Base-by-base conservation (phyloP, 768 basidiomycete species). In the Pulveroboletus sp. region DNA sequence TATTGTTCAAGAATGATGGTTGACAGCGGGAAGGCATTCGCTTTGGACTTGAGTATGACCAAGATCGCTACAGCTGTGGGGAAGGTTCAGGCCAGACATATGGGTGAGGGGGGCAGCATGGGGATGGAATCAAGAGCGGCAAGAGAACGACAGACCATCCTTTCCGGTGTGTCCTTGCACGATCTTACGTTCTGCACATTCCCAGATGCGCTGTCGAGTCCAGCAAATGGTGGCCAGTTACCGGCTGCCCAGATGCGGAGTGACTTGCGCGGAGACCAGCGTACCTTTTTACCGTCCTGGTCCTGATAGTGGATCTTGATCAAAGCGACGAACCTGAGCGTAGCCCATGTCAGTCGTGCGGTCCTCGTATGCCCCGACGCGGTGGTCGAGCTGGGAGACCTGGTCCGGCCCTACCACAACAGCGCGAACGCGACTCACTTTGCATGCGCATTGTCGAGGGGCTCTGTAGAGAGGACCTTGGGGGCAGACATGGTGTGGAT, bases 1-100 rank as follows among this genome's bases (percentile, higher is more conserved):
- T 86, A 97, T 64, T 96, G 94, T 62, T 95, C 91, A 58, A 96
- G 82, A 56, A 97, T 74, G 47, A 95, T 78, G 5, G 89, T 93
- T 1, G 88, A 89, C 6, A 77, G 66, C 5, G 82, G 83, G 59
- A 91, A 92, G 3, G 80, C 77, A 52, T 79, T 74, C 8, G 79
- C 81, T 66, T 82, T 82, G 39, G 93, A 93, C 32, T 80, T 78
- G 39, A 97, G 74, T 26, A 96, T 70, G 13, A 91, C 83, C 5
- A 96, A 71, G 38, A 96, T 82, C 6, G 91, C 86, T 10, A 97
- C 93, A 45, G 84, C 94, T 93, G 55, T 1, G 13, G 10, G 26
- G 24, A 28, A 8, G 13, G 30, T 31, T 31, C 21, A 30, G 39
- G 18, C 11, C 14, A 21, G 45, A 15, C 10, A 24, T 24, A 14